phyloP scores from a whole-genome alignment of 208 protist species.

The Leishmania gerbilli region DNA sequence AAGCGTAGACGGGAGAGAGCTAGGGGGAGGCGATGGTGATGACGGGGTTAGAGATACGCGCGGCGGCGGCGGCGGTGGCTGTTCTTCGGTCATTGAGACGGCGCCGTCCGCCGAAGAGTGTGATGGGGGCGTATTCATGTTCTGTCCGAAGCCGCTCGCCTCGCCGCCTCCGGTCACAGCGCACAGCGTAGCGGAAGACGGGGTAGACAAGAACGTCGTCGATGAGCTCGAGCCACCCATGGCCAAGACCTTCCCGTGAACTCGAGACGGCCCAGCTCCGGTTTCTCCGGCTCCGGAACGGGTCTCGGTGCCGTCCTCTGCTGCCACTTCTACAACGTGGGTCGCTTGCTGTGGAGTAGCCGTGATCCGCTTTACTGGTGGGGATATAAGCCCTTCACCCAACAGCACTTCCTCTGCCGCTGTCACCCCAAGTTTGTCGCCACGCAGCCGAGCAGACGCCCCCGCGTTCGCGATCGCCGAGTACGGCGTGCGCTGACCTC shows the following conservation, averaged over 20 bases:
- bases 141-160: background rate
- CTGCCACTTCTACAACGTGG: background rate
- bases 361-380: constrained; percentile 18
- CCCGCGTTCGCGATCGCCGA: background rate
- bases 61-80: background rate
- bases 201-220: background rate
- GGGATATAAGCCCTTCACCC: constrained; percentile 20
- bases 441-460: background rate
- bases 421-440: background rate
- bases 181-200: background rate
- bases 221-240: background rate
- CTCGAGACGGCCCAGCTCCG: background rate
- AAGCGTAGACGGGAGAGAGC: constrained; percentile 31
- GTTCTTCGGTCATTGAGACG: background rate
- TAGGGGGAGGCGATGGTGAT: background rate
- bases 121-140: background rate
- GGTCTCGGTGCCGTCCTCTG: background rate
- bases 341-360: constrained; percentile 15
- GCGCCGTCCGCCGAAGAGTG: background rate
- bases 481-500: constrained; percentile 8
- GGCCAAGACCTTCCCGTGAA: background rate
- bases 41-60: background rate
- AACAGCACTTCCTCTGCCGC: constrained; percentile 20
- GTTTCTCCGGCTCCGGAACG: background rate
- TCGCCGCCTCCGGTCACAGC: background rate